A percentile compares a stretch with the other conserved stretches of the same genome.
Evolutionary conservation across 441 rosid species (phyloP).

Genomic region (Jatropha multifida): DNA sequence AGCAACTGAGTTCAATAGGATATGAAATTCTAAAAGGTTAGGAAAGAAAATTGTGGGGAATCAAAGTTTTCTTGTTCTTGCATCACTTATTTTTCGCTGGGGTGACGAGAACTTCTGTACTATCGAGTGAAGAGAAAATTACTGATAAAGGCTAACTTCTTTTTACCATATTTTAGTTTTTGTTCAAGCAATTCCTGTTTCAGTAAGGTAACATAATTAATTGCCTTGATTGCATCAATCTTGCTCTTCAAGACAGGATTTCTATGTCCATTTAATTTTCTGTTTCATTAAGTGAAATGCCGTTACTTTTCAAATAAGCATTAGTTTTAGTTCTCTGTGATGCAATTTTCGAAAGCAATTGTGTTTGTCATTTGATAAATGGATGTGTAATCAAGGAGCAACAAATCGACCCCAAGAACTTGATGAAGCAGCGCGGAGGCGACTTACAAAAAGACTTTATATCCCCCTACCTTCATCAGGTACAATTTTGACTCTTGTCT

Average conservation of each 20-base stretch:
- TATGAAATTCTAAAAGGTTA: too few relatives aligned
- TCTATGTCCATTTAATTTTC: neutral
- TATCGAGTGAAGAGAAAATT: neutral
- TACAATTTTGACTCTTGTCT: conserved; percentile 27
- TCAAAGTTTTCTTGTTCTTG: neutral
- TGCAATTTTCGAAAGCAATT: conserved; percentile 4
- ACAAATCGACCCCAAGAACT: conserved; percentile 98
- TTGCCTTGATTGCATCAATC: neutral
- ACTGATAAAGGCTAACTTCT: neutral
- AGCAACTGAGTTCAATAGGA: too few relatives aligned
- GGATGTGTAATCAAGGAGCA: conserved; percentile 61
- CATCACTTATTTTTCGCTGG: neutral
- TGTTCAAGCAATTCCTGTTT: neutral
- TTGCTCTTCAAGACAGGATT: neutral
- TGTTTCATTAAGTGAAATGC: neutral
- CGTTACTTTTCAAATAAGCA: neutral
- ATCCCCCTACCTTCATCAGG: conserved; percentile 96
- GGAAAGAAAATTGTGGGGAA: neutral
- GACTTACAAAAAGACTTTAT: conserved; percentile 90
- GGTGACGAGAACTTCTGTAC: neutral
- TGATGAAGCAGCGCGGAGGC: conserved; percentile 94
- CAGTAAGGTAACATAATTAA: neutral
- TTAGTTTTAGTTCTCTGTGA: neutral
- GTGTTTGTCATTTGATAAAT: neutral
- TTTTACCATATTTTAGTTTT: conserved; percentile 3